Evolutionary conservation across 441 rosid species (phyloP), one percentile per base, ranked within the genome.

Genomic region (Manihot esculenta): DNA sequence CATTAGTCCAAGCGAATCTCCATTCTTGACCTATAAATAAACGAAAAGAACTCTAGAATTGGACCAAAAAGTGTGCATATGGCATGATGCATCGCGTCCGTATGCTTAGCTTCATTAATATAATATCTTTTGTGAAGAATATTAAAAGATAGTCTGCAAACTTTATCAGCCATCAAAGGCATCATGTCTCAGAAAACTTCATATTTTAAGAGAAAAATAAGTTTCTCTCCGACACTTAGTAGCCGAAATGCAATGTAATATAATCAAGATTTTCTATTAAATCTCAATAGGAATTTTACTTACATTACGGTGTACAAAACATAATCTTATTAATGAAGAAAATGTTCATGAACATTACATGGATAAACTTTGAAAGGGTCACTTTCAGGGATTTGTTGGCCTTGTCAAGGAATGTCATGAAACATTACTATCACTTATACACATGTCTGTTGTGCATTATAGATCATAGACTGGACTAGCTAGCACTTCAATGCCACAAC

Each of bases 381-480:
- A 58, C 30, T 35, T 50, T 42, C 66, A 72, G 35, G 45, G 24
- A 48, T 76, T 61, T 24, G 35, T 42, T 69, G 49, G 21, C 41
- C 66, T 66, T 62, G n/a, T 53, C 64, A 74, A 67, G 30, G 63
- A 33, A 17, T 56, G 44, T 58, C 27, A 77, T 62, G 56, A 15
- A 69, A 67, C 66, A 66, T 62, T 35, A 68, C 70, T 51, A 41
- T 11, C n/a, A n/a, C 58, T 23, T 17, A 13, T 13, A 42, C 68
- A 57, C 59, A 64, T 59, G 68, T 62, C 5, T 35, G 56, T 76
- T 47, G 73, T 69, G 64, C 82, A 70, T 35, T 55, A n/a, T 58
- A 30, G 55, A 53, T 71, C 26, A 17, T 47, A 55, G 23, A 35
- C n/a, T n/a, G n/a, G n/a, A 20, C 63, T 41, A 64, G 56, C 50